Evolutionary conservation across 75 land plant species (phyloP).

Genomic region (Pinus albicaulis): DNA sequence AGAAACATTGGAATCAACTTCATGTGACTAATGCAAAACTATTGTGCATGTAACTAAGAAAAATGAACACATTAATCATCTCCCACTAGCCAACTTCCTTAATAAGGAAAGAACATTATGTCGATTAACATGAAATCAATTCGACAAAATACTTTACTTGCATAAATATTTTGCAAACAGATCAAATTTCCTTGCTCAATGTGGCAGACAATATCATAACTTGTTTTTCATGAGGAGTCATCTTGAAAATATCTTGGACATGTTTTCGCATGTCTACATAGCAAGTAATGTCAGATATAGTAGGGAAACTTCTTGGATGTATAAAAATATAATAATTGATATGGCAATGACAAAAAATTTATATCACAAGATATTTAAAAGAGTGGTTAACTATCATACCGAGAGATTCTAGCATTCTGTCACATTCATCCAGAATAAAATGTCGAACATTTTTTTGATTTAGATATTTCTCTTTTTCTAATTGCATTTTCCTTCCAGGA

Average conservation of each 20-base stretch:
- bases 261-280: slow-evolving; percentile 95
- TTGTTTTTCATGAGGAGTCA: slow-evolving; percentile 99
- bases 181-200: slow-evolving; percentile 98
- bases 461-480: slow-evolving; percentile 90
- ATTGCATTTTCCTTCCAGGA: slow-evolving; percentile 86
- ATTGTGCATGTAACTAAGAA: neutral
- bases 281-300: slow-evolving; percentile 4
- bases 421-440: slow-evolving; percentile 99
- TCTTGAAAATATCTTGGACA: slow-evolving; percentile 99
- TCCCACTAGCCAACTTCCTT: neutral
- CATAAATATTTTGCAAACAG: slow-evolving; percentile 99
- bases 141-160: slow-evolving; percentile 90
- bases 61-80: neutral
- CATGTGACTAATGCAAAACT: neutral
- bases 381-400: slow-evolving; percentile 43
- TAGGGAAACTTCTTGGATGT: neutral
- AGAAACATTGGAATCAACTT: neutral
- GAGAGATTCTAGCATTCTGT: slow-evolving; percentile 98
- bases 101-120: neutral
- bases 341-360: neutral
- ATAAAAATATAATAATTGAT: neutral
- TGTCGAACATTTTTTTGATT: slow-evolving; percentile 93
- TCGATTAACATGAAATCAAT: slow-evolving; percentile 9
- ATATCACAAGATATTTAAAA: too few relatives aligned
- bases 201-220: slow-evolving; percentile 99